Evolutionary conservation across 176 grass and related monocot species (phyloP), one percentile per base, ranked within the genome.

Genomic region (Secale cereale): DNA sequence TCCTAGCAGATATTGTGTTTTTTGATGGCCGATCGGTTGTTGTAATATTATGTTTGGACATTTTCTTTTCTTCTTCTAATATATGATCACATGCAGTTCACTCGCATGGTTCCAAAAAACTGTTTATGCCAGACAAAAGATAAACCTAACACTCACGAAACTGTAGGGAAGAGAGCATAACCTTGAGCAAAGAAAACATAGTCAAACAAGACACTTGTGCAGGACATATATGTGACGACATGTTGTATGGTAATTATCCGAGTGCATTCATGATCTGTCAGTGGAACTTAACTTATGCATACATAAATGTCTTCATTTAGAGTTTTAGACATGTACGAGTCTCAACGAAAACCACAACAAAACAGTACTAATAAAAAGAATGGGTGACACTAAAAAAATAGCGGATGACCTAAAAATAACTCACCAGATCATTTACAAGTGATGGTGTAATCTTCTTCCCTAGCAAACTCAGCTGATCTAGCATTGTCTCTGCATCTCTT

Each of bases 401-500:
- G 9, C 12, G 16, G 76, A 77, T 3, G 40, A 20, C 66, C 14
- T 83, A 89, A 84, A 76, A 78, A 27, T 60, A 68, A 83, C 92
- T 88, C 85, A 98, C 95, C 74, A 98, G 73, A 88, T 94, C 92
- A 79, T 98, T 95, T 75, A 98, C 95, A 52, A 93, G 92, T 76
- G 92, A 92, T 29, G 92, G 78, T 22, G 92, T 98, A 71, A 94
- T 95, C 81, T 88, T 95, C 87, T 91, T 98, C 33, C 95, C 95
- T 60, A 98, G 86, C 66, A 98, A 98, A 84, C 95, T 95, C 65
- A 98, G 66, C 79, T 98, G 95, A 82, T 98, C 95, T 85, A 98
- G 85, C 95, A 95, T 98, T 77, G 91, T 93, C 85, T 94, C 95
- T 82, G 95, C 95, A 88, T 98, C 95, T 83, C 91, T 89, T 67